Base-by-base conservation (phyloP, 2,329 filamentous ascomycete species). In the Exophiala sideris region DNA sequence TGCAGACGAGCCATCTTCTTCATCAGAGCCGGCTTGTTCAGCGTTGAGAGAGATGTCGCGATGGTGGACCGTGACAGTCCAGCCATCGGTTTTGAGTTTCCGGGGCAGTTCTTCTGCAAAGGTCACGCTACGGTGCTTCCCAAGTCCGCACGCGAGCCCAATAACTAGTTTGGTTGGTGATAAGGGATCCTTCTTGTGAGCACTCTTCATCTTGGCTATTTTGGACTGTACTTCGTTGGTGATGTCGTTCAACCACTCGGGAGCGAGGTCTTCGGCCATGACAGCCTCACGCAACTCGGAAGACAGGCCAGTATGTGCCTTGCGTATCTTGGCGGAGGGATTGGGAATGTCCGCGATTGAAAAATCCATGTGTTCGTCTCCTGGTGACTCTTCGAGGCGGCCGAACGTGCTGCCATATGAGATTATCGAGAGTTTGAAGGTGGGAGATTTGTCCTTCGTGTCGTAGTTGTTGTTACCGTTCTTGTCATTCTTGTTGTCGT, bases 81-180 rank as follows among this genome's bases (percentile, higher is more conserved):
- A 60, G 14, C 42, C 40, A 5, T 51, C 44, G 6, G 32, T 44
- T 9, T 24, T 29, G 29, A 52, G 56, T 7, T 45, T 46, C n/a
- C 38, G n/a, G n/a, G 45, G 41, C 9, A 60, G 41, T 38, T 60
- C 55, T 33, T 58, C 58, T 11, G 52, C 58, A 21, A 55, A 60
- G 3, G 51, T 44, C 5, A 58, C 55, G 24, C 54, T 49, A n/a
- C 54, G 49, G 29, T 57, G 54, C 38, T 49, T 57, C 3, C 54
- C 54, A 42, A 48, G 48, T 40, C 52, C 54, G 29, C 49, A 52
- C 32, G 46, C 24, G 33, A 57, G 52, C 8, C 44, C 45, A 24
- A 57, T 29, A 32, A 57, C 45, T 3, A 57, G 49, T 4, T 5
- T 38, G 35, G 35, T 38, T 16, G 35, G 35, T 9, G 35, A 7